Evolutionary conservation across 345 rosid genomes (phyloP).

Genomic region (Hirschfeldia incana): DNA sequence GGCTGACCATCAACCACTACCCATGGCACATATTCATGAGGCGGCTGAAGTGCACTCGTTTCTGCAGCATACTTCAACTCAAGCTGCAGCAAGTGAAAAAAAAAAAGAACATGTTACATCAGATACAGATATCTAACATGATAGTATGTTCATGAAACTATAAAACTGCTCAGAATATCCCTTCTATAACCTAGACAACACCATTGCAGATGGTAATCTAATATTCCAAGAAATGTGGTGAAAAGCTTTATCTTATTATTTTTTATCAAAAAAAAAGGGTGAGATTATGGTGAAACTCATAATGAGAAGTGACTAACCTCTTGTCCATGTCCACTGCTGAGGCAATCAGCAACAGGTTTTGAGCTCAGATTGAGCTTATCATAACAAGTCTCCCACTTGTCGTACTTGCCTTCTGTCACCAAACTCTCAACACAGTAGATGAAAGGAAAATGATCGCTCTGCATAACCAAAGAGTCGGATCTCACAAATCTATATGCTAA

Average conservation of each 20-base stretch:
- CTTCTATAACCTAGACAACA: not conserved
- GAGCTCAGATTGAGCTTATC: slow-evolving; percentile 58
- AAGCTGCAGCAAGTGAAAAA: slow-evolving; percentile 56
- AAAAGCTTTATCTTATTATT: too few relatives aligned
- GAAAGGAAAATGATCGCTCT: slow-evolving; percentile 77
- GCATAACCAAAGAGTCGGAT: slow-evolving; percentile 36
- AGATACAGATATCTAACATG: not conserved
- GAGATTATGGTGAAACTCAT: not conserved
- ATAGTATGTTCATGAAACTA: too few relatives aligned
- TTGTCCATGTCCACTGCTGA: slow-evolving; percentile 55
- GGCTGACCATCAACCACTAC: slow-evolving; percentile 93
- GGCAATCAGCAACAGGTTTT: slow-evolving; percentile 61
- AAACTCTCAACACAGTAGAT: slow-evolving; percentile 72
- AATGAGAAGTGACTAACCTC: slow-evolving; percentile 43
- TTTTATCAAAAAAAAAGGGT: too few relatives aligned
- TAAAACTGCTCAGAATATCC: not conserved
- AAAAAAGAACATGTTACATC: slow-evolving; percentile 6
- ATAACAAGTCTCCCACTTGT: slow-evolving; percentile 78
- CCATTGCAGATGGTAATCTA: not conserved
- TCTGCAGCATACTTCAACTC: slow-evolving; percentile 78
- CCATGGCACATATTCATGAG: slow-evolving; percentile 93
- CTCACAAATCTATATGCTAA: not conserved
- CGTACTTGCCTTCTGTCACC: slow-evolving; percentile 51
- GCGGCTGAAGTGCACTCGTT: slow-evolving; percentile 77
- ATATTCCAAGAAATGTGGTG: not conserved